Conservation (phyloP, 176 grass and related monocot species). For the Stipa capillata region DNA sequence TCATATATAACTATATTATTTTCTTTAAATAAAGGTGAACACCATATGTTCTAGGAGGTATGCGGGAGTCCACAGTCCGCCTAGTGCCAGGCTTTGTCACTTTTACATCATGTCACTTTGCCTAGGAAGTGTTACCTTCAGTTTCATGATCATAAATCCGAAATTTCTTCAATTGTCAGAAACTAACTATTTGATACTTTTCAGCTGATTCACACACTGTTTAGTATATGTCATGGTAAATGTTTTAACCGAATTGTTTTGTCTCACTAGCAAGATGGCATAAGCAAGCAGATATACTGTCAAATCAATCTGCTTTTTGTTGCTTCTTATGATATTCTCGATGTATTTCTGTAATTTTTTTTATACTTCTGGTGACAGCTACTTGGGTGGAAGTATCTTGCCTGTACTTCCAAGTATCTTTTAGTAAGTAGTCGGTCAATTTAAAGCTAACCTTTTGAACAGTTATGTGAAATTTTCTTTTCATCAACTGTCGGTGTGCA, state of each 20-base stretch:
- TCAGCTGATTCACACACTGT: background rate
- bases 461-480: conserved; percentile 14
- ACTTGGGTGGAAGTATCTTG: conserved; percentile 25
- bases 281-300: conserved; percentile 1
- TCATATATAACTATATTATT: background rate
- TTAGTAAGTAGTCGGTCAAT: conserved; percentile 5
- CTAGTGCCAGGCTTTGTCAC: background rate
- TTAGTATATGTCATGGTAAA: background rate
- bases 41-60: background rate
- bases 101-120: background rate
- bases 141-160: background rate
- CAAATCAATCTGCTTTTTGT: conserved; percentile 4
- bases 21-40: background rate
- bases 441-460: conserved; percentile 19
- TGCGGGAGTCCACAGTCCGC: background rate
- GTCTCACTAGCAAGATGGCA: background rate
- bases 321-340: conserved; percentile 3
- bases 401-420: background rate
- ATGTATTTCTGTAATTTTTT: conserved; percentile 5
- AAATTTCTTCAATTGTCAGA: background rate
- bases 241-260: background rate
- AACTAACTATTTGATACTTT: background rate
- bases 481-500: conserved; percentile 22
- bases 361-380: conserved; percentile 5
- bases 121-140: background rate